A percentile compares a stretch with the other conserved stretches of the same genome.
These are phyloP conservation scores for Phytophthora pluvialis DNA, from an alignment of 352 stramenopile species.

Conservation along the genomic window DNA sequence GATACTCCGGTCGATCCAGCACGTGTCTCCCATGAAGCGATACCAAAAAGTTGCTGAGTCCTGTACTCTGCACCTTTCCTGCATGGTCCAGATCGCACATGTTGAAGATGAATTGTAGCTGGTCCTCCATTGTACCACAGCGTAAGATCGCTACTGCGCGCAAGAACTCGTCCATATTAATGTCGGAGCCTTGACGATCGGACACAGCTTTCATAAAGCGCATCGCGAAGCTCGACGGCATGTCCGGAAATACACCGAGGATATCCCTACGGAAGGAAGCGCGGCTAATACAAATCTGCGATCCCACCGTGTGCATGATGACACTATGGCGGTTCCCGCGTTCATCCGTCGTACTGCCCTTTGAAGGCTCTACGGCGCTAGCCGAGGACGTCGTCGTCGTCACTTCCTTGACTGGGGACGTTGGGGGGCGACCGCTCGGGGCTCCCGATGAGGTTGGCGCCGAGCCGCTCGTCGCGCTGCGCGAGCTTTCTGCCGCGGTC, in stretches of 20 bases:
- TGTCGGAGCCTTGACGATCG: slow-evolving; percentile 81
- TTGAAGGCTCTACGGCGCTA: slow-evolving; percentile 26
- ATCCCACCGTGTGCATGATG: slow-evolving; percentile 71
- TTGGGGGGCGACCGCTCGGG: slow-evolving; percentile 34
- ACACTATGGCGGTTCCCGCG: slow-evolving; percentile 45
- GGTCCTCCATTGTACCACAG: slow-evolving; percentile 76
- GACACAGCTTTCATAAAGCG: slow-evolving; percentile 90
- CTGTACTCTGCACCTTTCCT: slow-evolving; percentile 86
- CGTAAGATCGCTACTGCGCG: slow-evolving; percentile 79
- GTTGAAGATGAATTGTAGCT: slow-evolving; percentile 84
- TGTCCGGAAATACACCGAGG: slow-evolving; percentile 88
- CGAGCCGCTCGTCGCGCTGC: slow-evolving; percentile 26
- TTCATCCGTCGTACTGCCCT: slow-evolving; percentile 52
- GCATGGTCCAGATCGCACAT: slow-evolving; percentile 91
- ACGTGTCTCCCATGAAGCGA: slow-evolving; percentile 81
- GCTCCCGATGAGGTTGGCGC: slow-evolving; percentile 28
- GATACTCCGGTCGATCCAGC: slow-evolving; percentile 78
- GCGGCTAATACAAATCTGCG: slow-evolving; percentile 82
- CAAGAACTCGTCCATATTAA: slow-evolving; percentile 91
- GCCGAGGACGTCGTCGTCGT: slow-evolving; percentile 26
- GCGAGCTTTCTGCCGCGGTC: slow-evolving; percentile 32
- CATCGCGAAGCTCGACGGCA: slow-evolving; percentile 90
- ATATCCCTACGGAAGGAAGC: slow-evolving; percentile 87
- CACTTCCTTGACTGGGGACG: slow-evolving; percentile 54
- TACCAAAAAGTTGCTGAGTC: slow-evolving; percentile 86